These are phyloP conservation scores for Canavalia ensiformis DNA, from an alignment of 306 rosid genomes.

Conservation along the genomic window DNA sequence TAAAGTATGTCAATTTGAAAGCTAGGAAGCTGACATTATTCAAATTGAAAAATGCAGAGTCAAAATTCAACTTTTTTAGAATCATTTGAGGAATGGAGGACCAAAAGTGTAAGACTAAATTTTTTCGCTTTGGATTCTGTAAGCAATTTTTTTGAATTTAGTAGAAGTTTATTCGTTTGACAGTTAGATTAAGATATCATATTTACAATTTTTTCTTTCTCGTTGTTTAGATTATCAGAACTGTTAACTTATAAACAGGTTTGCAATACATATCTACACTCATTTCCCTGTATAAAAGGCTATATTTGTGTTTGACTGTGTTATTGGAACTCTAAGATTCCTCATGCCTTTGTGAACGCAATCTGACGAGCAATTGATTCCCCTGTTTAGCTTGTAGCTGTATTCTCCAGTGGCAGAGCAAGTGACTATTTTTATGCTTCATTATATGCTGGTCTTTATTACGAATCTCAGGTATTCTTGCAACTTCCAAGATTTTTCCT, in stretches of 20 bases:
- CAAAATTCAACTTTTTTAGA: constrained; percentile 20
- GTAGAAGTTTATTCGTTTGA: background rate
- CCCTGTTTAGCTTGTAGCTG: constrained; percentile 74
- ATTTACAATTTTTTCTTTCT: background rate
- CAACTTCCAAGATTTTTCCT: constrained; percentile 29
- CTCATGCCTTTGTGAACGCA: constrained; percentile 10
- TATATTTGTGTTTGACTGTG: constrained; percentile 2
- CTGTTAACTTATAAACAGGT: background rate
- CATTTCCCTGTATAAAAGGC: constrained; percentile 4
- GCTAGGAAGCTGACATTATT: constrained; percentile 14
- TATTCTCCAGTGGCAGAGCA: constrained; percentile 71
- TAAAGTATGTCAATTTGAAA: background rate
- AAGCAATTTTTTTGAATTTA: background rate
- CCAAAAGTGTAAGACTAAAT: constrained; percentile 6
- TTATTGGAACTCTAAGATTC: constrained; percentile 36
- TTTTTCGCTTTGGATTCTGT: constrained; percentile 9
- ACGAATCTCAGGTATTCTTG: constrained; percentile 82
- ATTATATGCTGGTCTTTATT: constrained; percentile 84
- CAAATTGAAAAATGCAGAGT: background rate
- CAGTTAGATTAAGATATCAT: background rate
- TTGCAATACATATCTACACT: background rate
- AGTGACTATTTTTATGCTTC: constrained; percentile 79
- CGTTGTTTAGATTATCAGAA: background rate
- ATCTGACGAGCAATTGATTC: constrained; percentile 54
- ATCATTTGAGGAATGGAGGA: background rate